Base-by-base conservation (phyloP, 768 basidiomycete genomes). In the Rhizopogon roseolus region DNA sequence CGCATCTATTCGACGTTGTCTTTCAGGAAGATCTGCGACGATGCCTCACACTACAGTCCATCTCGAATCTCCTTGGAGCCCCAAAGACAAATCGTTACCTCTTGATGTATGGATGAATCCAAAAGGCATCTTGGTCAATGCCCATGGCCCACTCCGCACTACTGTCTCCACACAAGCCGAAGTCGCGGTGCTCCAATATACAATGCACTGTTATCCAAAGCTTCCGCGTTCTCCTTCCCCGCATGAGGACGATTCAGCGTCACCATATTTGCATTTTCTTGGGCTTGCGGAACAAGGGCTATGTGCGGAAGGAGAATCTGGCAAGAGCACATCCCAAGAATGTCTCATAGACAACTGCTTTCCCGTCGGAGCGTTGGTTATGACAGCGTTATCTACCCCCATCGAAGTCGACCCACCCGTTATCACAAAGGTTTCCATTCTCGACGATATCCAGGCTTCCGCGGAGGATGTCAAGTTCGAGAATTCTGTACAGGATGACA, bases 51-150 rank as follows among this genome's bases (percentile, higher is more conserved):
- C 42, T 9, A 41, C 9, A 7, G n/a, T 34, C 49, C 62, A 25
- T 28, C 68, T 68, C 14, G 60, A 64, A 13, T 70, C 66, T 3
- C 66, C 68, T 4, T 70, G 66, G 66, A 67, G 66, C 16, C 68
- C 66, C 5, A 5, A 45, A 17, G 64, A 58, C 49, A 56, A 41
- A 17, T 3, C 14, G 0, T 16, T 57, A 2, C 22, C 54, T 5
- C 14, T 41, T 8, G 42, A 62, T 16, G 53, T 70, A 1, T 69
- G 66, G 66, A 50, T 68, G 45, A 57, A 66, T 48, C 48, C 54
- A 9, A 52, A 64, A 6, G 66, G 66, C 2, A 2, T 53, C 7
- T 52, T 69, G 49, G 27, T 29, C 40, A 57, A 54, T 5, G 60
- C 60, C 0, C 39, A 44, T 0, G 66, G 68, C 27, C 64, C 45